Percentiles rank a stretch among this genome's conserved stretches.
These are phyloP conservation scores for Petrea volubilis DNA, from an alignment of 257 asterid genomes.

Conservation along the genomic window DNA sequence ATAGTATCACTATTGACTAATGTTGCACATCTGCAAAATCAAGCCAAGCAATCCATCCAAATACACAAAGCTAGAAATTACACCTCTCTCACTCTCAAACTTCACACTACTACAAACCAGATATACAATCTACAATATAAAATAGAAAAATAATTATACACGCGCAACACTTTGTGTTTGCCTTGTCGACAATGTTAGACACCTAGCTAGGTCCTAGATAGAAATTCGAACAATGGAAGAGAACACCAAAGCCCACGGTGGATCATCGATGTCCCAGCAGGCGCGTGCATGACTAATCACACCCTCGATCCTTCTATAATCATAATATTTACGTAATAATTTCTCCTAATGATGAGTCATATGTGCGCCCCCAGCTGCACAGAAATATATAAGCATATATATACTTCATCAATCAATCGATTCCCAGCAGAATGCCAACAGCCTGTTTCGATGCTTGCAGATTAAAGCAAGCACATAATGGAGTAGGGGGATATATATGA, in stretches of 20 bases:
- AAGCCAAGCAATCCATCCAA: background rate
- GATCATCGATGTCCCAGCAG: too few species aligned
- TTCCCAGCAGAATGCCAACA: background rate
- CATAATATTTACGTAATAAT: too few species aligned
- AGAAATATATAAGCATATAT: too few species aligned
- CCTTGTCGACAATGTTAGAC: background rate
- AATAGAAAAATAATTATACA: background rate
- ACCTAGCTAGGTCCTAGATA: too few species aligned
- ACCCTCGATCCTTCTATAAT: too few species aligned
- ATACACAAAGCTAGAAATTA: background rate
- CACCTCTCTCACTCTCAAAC: background rate
- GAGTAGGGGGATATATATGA: too few species aligned
- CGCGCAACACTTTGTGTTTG: background rate
- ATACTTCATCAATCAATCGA: background rate
- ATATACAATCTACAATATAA: too few species aligned
- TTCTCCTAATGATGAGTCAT: too few species aligned
- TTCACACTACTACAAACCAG: background rate
- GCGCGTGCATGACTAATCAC: too few species aligned
- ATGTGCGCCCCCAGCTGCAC: too few species aligned
- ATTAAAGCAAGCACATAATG: background rate
- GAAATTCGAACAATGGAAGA: background rate
- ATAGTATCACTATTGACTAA: too few species aligned
- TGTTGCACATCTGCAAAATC: background rate
- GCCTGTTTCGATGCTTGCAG: background rate
- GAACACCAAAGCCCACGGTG: too few species aligned